phyloP scores from a whole-genome alignment of 2,329 filamentous ascomycete genomes.

The Hysterium pulicare region DNA sequence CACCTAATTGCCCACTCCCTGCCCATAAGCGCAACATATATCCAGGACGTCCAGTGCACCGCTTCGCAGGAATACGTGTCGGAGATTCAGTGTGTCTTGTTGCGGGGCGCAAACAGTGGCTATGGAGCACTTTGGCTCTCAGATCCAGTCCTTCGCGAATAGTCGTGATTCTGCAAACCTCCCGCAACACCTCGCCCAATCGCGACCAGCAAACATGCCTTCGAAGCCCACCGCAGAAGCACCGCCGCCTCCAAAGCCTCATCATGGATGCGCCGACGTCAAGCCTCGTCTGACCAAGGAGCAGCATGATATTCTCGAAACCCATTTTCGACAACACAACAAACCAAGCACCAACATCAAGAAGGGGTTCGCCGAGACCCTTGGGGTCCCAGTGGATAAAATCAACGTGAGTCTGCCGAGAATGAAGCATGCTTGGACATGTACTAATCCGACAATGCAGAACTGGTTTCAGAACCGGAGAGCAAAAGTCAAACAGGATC shows the following conservation, averaged over 20 bases:
- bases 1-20: background rate
- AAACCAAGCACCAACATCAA: slow-evolving; percentile 51
- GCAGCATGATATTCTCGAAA: slow-evolving; percentile 52
- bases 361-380: slow-evolving; percentile 47
- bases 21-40: background rate
- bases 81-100: too few species aligned
- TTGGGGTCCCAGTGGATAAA: slow-evolving; percentile 51
- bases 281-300: slow-evolving; percentile 53
- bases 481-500: slow-evolving; percentile 52
- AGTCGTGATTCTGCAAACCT: slow-evolving; percentile 9
- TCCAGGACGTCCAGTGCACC: slow-evolving; percentile 2
- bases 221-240: slow-evolving; percentile 14
- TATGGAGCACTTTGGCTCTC: slow-evolving; percentile 25
- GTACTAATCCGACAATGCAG: slow-evolving; percentile 23
- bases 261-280: slow-evolving; percentile 38
- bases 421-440: background rate
- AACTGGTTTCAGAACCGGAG: slow-evolving; percentile 55
- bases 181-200: slow-evolving; percentile 14
- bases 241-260: slow-evolving; percentile 18
- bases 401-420: slow-evolving; percentile 45
- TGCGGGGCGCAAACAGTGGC: too few species aligned
- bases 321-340: slow-evolving; percentile 46
- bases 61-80: too few species aligned
- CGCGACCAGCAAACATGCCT: slow-evolving; percentile 12
- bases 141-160: slow-evolving; percentile 16